Conservation (phyloP, 2,329 filamentous ascomycete species). For the Graphilbum fragrans region DNA sequence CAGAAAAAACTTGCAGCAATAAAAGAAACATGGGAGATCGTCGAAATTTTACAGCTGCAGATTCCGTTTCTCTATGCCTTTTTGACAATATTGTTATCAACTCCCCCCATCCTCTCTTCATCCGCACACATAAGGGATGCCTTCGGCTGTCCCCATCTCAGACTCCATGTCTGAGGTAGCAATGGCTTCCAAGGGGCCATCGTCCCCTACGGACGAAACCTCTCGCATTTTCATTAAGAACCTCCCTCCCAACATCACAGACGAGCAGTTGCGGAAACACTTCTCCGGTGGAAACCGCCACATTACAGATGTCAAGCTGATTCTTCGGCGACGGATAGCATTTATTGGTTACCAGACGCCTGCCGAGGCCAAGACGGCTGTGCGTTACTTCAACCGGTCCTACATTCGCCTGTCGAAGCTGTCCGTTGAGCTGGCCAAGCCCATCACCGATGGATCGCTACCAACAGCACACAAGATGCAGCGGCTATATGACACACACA, state of each 20-base stretch:
- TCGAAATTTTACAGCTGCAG: not conserved
- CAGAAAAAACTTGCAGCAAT: slow-evolving; percentile 1
- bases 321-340: slow-evolving; percentile 80
- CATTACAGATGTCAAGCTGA: slow-evolving; percentile 86
- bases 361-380: slow-evolving; percentile 68
- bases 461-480: slow-evolving; percentile 12
- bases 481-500: slow-evolving; percentile 4
- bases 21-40: not conserved
- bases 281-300: slow-evolving; percentile 62
- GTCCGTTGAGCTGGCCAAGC: slow-evolving; percentile 73
- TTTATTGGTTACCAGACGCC: slow-evolving; percentile 87
- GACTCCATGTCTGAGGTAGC: not conserved
- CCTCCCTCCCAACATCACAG: slow-evolving; percentile 72
- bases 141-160: slow-evolving; percentile 1
- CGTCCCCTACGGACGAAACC: slow-evolving; percentile 24
- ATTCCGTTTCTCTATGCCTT: not conserved
- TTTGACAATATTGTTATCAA: not conserved
- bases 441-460: slow-evolving; percentile 36
- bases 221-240: slow-evolving; percentile 72
- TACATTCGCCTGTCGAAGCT: slow-evolving; percentile 96
- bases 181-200: not conserved
- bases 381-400: slow-evolving; percentile 90
- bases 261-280: slow-evolving; percentile 78
- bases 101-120: not conserved
- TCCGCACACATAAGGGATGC: not conserved